Evolutionary conservation across 257 asterid genomes (phyloP), one percentile per base, ranked within the genome.

Genomic region (Solanum pimpinellifolium): DNA sequence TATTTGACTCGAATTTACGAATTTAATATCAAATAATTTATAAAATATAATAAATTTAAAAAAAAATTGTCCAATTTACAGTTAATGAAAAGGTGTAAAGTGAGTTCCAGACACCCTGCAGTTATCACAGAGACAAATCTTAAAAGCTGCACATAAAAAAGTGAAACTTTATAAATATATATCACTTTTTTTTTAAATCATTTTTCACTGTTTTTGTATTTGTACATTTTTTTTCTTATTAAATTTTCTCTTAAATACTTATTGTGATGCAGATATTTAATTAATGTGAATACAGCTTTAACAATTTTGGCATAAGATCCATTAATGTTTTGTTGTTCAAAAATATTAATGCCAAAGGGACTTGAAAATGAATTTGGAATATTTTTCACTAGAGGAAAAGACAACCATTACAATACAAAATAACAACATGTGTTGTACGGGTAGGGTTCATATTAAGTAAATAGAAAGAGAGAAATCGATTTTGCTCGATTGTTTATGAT

Each of bases 1-100:
- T 0, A 52, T 56, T 1, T 9, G 3, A 23, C 0, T n/a, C 16
- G 7, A n/a, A 10, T 3, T 62, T 25, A 62, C 0, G 0, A 62
- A n/a, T 1, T 10, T 62, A 23, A n/a, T 0, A 1, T 62, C 14
- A 11, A 4, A 10, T 62, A 23, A 62, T 1, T 62, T n/a, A n/a
- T 23, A 3, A 5, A 23, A 62, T n/a, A 4, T 62, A 7, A 18
- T 56, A 23, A 23, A 8, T 59, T 37, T 33, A 0, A 35, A 59
- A 20, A 62, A n/a, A 56, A 56, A 25, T n/a, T 4, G 33, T 29
- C 37, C 21, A 6, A 68, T 68, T 68, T 6, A 27, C 75, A 68
- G 47, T 73, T 37, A 21, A 73, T 73, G 49, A 73, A 73, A 73
- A 73, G 49, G 49, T 73, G 49, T 37, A 73, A 73, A 73, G 81